phyloP scores from a whole-genome alignment of 139 green algal genomes.

The Chloropicon primus region DNA sequence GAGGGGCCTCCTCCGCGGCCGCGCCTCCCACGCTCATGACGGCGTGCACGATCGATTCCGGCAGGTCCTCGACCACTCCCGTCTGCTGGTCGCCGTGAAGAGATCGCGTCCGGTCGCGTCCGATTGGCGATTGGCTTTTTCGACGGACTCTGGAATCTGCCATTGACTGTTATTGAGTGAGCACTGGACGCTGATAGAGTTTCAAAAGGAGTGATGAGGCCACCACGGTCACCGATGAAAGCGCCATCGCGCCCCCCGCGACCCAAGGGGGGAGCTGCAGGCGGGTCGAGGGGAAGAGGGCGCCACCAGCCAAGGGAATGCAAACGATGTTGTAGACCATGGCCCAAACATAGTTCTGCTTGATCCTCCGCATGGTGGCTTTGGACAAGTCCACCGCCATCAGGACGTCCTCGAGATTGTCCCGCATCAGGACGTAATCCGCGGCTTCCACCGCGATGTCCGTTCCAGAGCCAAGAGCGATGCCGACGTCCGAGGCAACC shows the following conservation, averaged over 20 bases:
- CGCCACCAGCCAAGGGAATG: constrained; percentile 78
- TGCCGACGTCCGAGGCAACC: constrained; percentile 49
- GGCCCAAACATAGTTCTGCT: constrained; percentile 87
- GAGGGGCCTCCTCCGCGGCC: no score
- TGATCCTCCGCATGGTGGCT: constrained; percentile 74
- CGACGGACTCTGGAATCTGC: no score
- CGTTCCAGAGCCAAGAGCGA: constrained; percentile 55
- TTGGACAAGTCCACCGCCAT: constrained; percentile 62
- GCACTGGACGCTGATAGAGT: constrained; percentile 36
- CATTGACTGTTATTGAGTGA: no score
- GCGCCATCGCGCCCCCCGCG: constrained; percentile 71
- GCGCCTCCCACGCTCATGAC: no score
- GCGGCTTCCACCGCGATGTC: constrained; percentile 65
- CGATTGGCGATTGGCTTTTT: no score
- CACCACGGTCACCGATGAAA: constrained; percentile 75
- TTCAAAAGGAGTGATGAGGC: constrained; percentile 61
- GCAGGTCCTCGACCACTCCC: no score
- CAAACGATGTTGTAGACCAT: constrained; percentile 85
- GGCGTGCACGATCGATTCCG: no score
- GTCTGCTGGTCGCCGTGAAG: no score
- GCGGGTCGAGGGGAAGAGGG: constrained; percentile 41
- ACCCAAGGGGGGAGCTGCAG: constrained; percentile 76
- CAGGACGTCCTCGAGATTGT: constrained; percentile 59
- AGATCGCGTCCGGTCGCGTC: no score
- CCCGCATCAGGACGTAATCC: constrained; percentile 79